These are phyloP conservation scores for Auricularia sp. DNA, from an alignment of 768 basidiomycete genomes.

Conservation along the genomic window DNA sequence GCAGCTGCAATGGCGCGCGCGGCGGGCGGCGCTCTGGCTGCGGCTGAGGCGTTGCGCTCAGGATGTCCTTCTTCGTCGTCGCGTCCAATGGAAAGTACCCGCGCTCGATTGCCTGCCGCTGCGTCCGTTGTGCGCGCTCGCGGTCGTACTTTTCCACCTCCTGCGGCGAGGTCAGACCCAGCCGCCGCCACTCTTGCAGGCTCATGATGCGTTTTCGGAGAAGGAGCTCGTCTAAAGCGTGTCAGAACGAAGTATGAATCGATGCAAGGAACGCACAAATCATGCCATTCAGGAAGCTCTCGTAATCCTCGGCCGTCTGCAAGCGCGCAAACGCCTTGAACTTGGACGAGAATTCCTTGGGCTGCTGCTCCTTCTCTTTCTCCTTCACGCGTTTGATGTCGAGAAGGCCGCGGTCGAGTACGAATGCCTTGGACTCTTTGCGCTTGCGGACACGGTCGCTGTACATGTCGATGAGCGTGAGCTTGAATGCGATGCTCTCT, in stretches of 20 bases:
- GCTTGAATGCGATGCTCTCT: conserved; percentile 79
- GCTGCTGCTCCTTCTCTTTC: conserved; percentile 83
- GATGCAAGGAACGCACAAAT: conserved; percentile 52
- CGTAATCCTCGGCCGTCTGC: conserved; percentile 87
- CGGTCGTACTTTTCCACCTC: conserved; percentile 86
- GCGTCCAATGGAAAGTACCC: background rate
- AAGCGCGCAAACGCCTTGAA: conserved; percentile 84
- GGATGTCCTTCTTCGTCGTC: background rate
- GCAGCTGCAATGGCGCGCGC: conserved; percentile 65
- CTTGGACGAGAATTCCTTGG: conserved; percentile 81
- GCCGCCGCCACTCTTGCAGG: conserved; percentile 79
- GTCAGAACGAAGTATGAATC: background rate
- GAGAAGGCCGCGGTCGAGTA: conserved; percentile 84
- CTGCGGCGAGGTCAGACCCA: conserved; percentile 73
- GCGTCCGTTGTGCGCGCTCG: conserved; percentile 51
- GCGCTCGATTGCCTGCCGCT: background rate
- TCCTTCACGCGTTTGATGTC: conserved; percentile 91
- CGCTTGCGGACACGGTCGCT: conserved; percentile 80
- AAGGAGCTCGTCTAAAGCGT: conserved; percentile 64
- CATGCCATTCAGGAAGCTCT: conserved; percentile 77
- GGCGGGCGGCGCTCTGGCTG: background rate
- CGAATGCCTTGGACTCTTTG: conserved; percentile 72
- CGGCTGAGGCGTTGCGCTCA: conserved; percentile 3
- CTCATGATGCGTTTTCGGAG: conserved; percentile 85
- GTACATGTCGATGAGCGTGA: conserved; percentile 85